A percentile compares a stretch with the other conserved stretches of the same genome.
These are phyloP conservation scores for Pleomassaria siparia DNA, from an alignment of 2,329 filamentous ascomycete genomes.

Conservation along the genomic window DNA sequence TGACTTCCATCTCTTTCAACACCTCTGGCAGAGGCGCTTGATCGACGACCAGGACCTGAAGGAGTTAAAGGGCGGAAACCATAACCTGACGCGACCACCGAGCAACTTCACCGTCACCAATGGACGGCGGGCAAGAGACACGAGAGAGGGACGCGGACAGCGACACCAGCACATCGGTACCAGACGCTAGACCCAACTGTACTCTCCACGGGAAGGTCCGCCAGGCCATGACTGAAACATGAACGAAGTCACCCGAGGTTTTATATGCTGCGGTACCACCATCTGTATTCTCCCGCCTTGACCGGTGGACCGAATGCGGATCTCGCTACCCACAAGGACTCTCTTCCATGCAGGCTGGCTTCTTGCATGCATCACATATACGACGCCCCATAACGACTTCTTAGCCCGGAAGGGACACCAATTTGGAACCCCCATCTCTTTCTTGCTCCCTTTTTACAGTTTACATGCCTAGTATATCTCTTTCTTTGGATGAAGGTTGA, in stretches of 20 bases:
- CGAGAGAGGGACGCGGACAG: conserved; percentile 2
- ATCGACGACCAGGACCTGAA: conserved; percentile 37
- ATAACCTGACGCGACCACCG: conserved; percentile 21
- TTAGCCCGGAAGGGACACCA: no score
- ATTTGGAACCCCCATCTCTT: no score
- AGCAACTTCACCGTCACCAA: conserved; percentile 25
- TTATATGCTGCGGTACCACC: not conserved
- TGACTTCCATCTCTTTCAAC: conserved; percentile 31
- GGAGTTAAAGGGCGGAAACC: conserved; percentile 34
- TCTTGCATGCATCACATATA: conserved; percentile 7
- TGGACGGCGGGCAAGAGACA: conserved; percentile 4
- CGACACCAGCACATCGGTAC: conserved; percentile 12
- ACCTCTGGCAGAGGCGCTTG: conserved; percentile 33
- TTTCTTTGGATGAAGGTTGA: no score
- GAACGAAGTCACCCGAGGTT: not conserved
- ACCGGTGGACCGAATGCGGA: conserved; percentile 12
- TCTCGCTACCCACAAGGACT: not conserved
- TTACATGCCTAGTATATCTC: no score
- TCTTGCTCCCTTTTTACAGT: no score
- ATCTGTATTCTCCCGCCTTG: conserved; percentile 3
- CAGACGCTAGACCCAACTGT: not conserved
- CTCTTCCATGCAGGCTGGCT: conserved; percentile 10
- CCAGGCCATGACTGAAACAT: not conserved
- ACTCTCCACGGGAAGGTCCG: not conserved
- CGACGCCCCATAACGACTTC: no score